Base-by-base conservation (phyloP, 2,329 filamentous ascomycete species). In the Ramularia endophylla region DNA sequence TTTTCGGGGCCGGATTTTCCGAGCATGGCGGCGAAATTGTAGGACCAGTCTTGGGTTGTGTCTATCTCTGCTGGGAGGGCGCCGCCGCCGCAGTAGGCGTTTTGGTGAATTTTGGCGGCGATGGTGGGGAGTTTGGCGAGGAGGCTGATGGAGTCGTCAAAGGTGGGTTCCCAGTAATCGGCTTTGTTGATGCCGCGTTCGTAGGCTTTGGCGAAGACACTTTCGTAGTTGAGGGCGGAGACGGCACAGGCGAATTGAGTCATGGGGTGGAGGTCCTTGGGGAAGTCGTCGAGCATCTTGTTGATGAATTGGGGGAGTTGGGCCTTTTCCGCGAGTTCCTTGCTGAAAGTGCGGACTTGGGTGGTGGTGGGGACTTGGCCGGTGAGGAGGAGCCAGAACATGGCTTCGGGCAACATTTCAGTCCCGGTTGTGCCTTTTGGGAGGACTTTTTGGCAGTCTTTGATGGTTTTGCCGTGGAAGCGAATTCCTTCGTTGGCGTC, bases 341-440 rank as follows among this genome's bases (percentile, higher is more conserved):
- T 79, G 34, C 87, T 94, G 57, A 98, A 81, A 32, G 70, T 73
- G 57, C 90, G 85, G 49, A 92, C 80, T 67, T 98, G 92, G 48
- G 72, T 71, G 16, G 81, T 83, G 1, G 85, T 86, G 17, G 92
- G 92, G 16, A 97, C 85, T 67, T 94, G 77, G 45, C 92, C 92
- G 8, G 92, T 98, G 55, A 98, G 75, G 37, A 98, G 80, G 30
- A 97, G 80, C 92, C 92, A 98, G 77, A 98, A 98, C 92, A 98
- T 98, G 66, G 90, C 82, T 69, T 98, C 92, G 35, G 92, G 92
- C 9, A 97, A 78, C 92, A 97, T 98, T 71, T 97, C 90, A 5
- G 87, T 94, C 58, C 90, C 87, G 2, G 85, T 80, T 45, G 78
- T 87, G 54, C 90, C 92, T 74, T 95, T 97, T 63, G 92, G 89